These are phyloP conservation scores for Eucalyptus polyanthemos DNA, from an alignment of 345 rosid species.

Conservation along the genomic window DNA sequence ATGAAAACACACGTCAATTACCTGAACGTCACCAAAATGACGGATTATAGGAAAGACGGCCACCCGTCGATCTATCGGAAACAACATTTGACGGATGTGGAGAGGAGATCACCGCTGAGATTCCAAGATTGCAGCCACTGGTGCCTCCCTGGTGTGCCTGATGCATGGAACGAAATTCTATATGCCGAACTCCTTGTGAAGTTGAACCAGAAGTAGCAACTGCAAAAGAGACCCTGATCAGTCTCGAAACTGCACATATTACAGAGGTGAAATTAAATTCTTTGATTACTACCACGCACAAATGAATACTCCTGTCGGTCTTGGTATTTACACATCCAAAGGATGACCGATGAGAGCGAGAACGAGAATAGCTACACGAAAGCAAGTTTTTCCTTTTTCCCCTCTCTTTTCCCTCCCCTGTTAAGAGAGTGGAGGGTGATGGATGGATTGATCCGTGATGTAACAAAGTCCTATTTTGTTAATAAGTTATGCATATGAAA, in stretches of 20 bases:
- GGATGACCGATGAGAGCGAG: not conserved
- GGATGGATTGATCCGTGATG: not conserved
- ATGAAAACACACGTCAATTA: conserved; percentile 77
- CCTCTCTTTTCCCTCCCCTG: not conserved
- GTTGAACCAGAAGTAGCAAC: conserved; percentile 18
- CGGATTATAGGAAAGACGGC: conserved; percentile 86
- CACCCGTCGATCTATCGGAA: conserved; percentile 90
- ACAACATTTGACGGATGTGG: conserved; percentile 21
- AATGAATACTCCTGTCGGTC: not conserved
- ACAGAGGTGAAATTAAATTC: not conserved
- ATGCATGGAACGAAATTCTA: conserved; percentile 84
- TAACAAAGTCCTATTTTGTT: not conserved
- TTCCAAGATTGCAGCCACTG: conserved; percentile 98
- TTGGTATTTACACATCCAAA: not conserved
- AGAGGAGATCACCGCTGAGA: conserved; percentile 36
- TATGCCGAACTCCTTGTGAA: conserved; percentile 61
- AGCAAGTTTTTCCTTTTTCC: not conserved
- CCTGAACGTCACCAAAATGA: conserved; percentile 73
- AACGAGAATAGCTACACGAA: not conserved
- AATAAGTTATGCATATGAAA: not conserved
- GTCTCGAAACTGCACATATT: not conserved
- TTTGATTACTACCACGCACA: not conserved
- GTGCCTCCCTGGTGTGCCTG: conserved; percentile 99
- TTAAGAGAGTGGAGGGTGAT: not conserved
- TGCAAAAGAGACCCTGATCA: not conserved